Base-by-base conservation (phyloP, 257 asterid species). In the Eucommia ulmoides region DNA sequence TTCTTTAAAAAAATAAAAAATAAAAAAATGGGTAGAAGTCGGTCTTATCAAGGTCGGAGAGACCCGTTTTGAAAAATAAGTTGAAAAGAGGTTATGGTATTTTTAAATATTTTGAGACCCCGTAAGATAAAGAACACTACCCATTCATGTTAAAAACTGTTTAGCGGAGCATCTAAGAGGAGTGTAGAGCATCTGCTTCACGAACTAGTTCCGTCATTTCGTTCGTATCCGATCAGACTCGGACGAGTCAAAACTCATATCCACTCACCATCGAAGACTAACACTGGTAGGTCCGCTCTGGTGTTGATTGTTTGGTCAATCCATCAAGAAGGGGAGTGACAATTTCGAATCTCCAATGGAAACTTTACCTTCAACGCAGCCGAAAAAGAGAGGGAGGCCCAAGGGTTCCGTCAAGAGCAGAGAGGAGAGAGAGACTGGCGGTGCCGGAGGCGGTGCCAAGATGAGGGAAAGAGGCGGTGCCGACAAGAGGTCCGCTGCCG, bases 371-470 rank as follows among this genome's bases (percentile, higher is more conserved):
- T 67, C 77, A 16, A 53, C 41, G 57, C 84, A 81, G 52, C 93
- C 91, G 21, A 74, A 72, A 76, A 89, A 74, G 83, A 80, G 98
- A 22, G 98, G 98, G 44, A 58, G 96, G 53, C 98, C 98, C 29
- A 85, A 73, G 84, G 95, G 95, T 22, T 85, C 97, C 17, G 71
- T 91, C 50, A 88, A 84, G 65, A 63, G 79, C 35, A 88, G 74
- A 55, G 76, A 63, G 3, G 93, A 76, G 19, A 73, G 58, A 69
- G 88, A 77, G 10, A 66, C 59, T 64, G 35, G 68, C 22, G 62
- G 54, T 11, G 41, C 52, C 24, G 54, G 68, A 16, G n/a, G n/a
- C n/a, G n/a, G n/a, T 46, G 24, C 60, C 25, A 66, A 64, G 14
- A 58, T 62, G n/a, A 72, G 48, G 71, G 73, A 63, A 72, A 69